Evolutionary conservation across 148 eudicot species (phyloP), one percentile per base, ranked within the genome.

Genomic region (Bassia scoparia): DNA sequence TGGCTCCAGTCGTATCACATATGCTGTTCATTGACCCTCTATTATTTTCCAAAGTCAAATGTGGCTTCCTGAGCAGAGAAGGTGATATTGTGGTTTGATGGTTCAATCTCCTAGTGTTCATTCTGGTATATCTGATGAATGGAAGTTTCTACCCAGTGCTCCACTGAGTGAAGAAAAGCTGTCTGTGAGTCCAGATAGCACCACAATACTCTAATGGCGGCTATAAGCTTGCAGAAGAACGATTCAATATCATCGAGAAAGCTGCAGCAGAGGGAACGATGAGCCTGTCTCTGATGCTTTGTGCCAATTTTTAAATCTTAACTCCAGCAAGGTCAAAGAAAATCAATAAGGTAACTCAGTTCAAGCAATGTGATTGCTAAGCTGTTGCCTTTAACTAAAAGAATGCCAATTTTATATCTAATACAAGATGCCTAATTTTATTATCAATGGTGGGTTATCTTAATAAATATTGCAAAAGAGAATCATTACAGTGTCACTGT

Each of bases 191-290:
- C 92, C 76, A 92, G 89, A 96, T 90, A 79, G 85, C 90, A 83
- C 87, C 95, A 96, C 82, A 96, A 92, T 81, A 90, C 92, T 29
- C 84, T 96, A 61, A 92, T 92, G 99, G 99, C 94, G 54, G 87
- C 92, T 46, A 84, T 92, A 68, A 96, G 92, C 81, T 81, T 96
- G 88, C 99, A 90, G 81, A 96, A 92, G 86, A 96, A 87, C 77
- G 99, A 72, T 88, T 77, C 77, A 74, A 73, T 71, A 78, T 92
- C 63, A 81, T 96, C 76, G 99, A 90, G 67, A 96, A 86, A 75
- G 99, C 99, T 68, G 82, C 99, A 50, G 89, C 99, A 17, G 99
- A 96, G 85, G 96, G 97, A 79, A 96, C 97, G 90, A 92, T 38
- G 97, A 92, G 82, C 96, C 84, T 70, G 97, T 96, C 77, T 90